phyloP scores from a whole-genome alignment of 805 yeast genomes.

The Sungouiozyma intestinalis region DNA sequence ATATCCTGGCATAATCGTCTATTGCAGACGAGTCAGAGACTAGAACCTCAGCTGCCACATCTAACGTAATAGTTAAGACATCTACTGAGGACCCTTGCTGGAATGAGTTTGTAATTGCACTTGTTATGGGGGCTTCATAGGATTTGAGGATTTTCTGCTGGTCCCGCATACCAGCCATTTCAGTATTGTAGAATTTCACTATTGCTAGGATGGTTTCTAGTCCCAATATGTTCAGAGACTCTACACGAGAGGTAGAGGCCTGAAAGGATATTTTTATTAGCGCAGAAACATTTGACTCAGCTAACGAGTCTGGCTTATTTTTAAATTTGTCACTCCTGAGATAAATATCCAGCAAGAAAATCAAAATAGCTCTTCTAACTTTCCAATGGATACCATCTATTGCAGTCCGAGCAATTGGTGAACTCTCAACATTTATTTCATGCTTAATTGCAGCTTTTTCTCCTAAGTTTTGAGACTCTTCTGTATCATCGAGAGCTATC shows the following conservation, averaged over 20 bases:
- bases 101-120: constrained; percentile 85
- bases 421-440: neutral
- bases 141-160: constrained; percentile 70
- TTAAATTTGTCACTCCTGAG: neutral
- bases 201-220: constrained; percentile 54
- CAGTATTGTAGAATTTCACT: constrained; percentile 44
- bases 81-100: constrained; percentile 58
- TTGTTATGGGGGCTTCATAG: constrained; percentile 87
- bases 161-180: constrained; percentile 58
- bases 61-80: constrained; percentile 67
- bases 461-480: constrained; percentile 37
- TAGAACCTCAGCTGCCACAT: constrained; percentile 66
- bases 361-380: constrained; percentile 31
- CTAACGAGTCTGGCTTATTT: constrained; percentile 1
- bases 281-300: constrained; percentile 41
- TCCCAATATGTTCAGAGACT: constrained; percentile 52
- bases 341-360: constrained; percentile 22
- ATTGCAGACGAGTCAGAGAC: constrained; percentile 46
- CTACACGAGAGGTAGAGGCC: constrained; percentile 65
- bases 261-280: constrained; percentile 69
- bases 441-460: constrained; percentile 29
- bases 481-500: constrained; percentile 10
- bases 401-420: neutral
- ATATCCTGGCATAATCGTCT: constrained; percentile 41
- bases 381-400: constrained; percentile 33